phyloP scores from a whole-genome alignment of 352 stramenopile genomes.

The Pythium scleroteichum region DNA sequence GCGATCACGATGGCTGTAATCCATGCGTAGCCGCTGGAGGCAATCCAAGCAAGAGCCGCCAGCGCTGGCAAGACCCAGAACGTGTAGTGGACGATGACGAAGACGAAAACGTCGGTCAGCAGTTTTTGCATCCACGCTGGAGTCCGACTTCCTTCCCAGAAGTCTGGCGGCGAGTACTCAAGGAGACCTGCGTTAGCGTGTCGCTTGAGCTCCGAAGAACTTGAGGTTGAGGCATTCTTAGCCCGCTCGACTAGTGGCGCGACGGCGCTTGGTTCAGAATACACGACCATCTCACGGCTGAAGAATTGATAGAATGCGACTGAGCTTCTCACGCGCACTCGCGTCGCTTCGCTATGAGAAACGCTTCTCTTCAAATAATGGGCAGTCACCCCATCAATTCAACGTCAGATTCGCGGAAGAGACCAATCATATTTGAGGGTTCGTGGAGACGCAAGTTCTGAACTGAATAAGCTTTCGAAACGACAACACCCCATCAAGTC shows the following conservation, averaged over 20 bases:
- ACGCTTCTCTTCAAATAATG: no score
- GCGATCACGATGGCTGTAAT: constrained; percentile 38
- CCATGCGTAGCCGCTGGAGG: constrained; percentile 44
- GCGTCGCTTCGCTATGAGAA: no score
- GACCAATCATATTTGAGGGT: no score
- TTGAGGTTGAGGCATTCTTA: no score
- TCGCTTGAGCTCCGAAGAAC: no score
- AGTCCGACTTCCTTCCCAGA: constrained; percentile 39
- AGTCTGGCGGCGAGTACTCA: constrained; percentile 42
- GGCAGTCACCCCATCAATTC: no score
- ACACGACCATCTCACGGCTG: no score
- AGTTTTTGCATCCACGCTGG: constrained; percentile 43
- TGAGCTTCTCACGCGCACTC: no score
- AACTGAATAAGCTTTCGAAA: constrained; percentile 5
- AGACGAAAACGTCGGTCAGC: constrained; percentile 42
- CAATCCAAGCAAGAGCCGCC: not conserved
- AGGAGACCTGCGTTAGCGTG: constrained; percentile 15
- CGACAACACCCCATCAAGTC: no score
- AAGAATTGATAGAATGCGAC: no score
- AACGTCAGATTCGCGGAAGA: not conserved
- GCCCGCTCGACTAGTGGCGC: no score
- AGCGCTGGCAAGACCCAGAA: constrained; percentile 48
- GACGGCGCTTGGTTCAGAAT: no score
- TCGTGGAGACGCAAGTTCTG: not conserved
- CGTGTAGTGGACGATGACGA: constrained; percentile 74